Evolutionary conservation across 1,139 yeast genomes (phyloP).

Genomic region (Sugiyamaella grinbergsii): DNA sequence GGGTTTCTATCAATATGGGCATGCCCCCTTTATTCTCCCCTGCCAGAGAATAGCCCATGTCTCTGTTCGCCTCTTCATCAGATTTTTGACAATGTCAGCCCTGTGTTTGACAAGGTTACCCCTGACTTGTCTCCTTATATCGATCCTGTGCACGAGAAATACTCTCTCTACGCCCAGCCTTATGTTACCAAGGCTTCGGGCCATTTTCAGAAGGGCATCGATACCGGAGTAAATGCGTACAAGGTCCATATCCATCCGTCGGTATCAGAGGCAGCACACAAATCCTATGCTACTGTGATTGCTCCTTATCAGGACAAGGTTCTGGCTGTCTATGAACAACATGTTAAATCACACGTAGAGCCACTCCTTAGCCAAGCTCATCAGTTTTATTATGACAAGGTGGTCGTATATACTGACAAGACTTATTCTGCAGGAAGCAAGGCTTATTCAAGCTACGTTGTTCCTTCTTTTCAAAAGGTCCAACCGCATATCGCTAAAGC

Average conservation of each 20-base stretch:
- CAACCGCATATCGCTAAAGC: slow-evolving; percentile 23
- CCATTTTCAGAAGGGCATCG: slow-evolving; percentile 20
- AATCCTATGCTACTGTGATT: slow-evolving; percentile 14
- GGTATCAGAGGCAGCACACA: slow-evolving; percentile 18
- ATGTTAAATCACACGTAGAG: slow-evolving; percentile 24
- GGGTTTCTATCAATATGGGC: slow-evolving; percentile 35
- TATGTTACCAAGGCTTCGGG: slow-evolving; percentile 30
- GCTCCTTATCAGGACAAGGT: slow-evolving; percentile 27
- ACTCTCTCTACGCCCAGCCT: slow-evolving; percentile 33
- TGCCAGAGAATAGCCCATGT: slow-evolving; percentile 27
- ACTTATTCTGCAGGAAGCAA: slow-evolving; percentile 1
- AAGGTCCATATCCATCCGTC: slow-evolving; percentile 28
- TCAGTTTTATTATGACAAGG: slow-evolving; percentile 22
- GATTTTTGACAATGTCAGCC: too few relatives aligned
- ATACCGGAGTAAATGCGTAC: slow-evolving; percentile 25
- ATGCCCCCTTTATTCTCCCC: slow-evolving; percentile 33
- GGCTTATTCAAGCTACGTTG: slow-evolving; percentile 5
- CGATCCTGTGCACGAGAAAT: slow-evolving; percentile 28
- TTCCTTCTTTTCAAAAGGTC: slow-evolving; percentile 13
- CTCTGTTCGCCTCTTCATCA: slow-evolving; percentile 34
- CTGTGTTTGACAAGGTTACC: slow-evolving; percentile 20
- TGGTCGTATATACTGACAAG: slow-evolving; percentile 19
- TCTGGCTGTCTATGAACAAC: slow-evolving; percentile 21
- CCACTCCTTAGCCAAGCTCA: slow-evolving; percentile 20
- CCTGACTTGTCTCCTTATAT: slow-evolving; percentile 30